phyloP scores from a whole-genome alignment of 768 basidiomycete genomes.

The Lyophyllum atratum region DNA sequence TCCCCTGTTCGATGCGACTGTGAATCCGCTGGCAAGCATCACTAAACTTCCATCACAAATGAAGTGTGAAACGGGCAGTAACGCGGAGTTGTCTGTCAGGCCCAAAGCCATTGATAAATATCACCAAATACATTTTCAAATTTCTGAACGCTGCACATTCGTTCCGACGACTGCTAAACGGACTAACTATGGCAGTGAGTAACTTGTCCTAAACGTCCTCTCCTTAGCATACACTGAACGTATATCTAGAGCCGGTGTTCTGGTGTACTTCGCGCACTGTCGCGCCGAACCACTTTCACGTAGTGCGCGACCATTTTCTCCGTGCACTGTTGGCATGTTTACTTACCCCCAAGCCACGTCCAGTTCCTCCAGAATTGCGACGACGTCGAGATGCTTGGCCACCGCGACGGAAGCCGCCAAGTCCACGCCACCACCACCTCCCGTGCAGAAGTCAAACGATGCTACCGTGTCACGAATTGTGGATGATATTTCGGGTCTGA shows the following conservation, averaged over 20 bases:
- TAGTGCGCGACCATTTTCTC: slow-evolving; percentile 31
- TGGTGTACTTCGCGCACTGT: slow-evolving; percentile 40
- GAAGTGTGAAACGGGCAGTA: too few relatives aligned
- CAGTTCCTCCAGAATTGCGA: slow-evolving; percentile 39
- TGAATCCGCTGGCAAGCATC: too few relatives aligned
- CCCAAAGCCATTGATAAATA: slow-evolving; percentile 24
- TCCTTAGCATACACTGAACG: slow-evolving; percentile 3
- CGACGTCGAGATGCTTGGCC: slow-evolving; percentile 55
- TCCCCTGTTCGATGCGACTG: too few relatives aligned
- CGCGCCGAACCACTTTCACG: slow-evolving; percentile 38
- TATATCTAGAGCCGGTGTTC: slow-evolving; percentile 45
- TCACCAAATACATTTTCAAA: slow-evolving; percentile 36
- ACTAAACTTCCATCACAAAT: too few relatives aligned
- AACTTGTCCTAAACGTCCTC: neutral
- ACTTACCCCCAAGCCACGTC: slow-evolving; percentile 8
- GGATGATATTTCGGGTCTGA: slow-evolving; percentile 87
- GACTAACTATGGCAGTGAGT: slow-evolving; percentile 43
- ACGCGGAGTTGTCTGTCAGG: too few relatives aligned
- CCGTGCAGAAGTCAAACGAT: slow-evolving; percentile 44
- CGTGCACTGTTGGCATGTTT: slow-evolving; percentile 3
- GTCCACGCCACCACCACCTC: slow-evolving; percentile 43
- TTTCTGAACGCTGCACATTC: slow-evolving; percentile 25
- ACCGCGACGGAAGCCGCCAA: slow-evolving; percentile 51
- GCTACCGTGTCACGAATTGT: slow-evolving; percentile 82
- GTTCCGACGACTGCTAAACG: neutral